Percentiles rank a stretch among this genome's conserved stretches.
These are phyloP conservation scores for Rhodotorula sp. DNA, from an alignment of 1,284 basidiomycete genomes.

Conservation along the genomic window DNA sequence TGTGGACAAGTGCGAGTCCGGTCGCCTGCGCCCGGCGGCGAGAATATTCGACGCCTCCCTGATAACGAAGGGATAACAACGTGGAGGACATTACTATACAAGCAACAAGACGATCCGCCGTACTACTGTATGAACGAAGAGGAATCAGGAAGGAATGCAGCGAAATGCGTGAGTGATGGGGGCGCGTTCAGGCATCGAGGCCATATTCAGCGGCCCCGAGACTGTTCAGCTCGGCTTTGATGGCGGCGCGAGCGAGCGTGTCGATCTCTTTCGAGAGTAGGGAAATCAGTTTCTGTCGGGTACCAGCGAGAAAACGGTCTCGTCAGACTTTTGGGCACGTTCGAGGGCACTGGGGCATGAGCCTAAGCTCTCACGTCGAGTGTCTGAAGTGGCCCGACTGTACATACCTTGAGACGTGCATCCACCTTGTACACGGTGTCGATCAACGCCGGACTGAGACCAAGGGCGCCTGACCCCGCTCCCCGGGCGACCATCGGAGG, in stretches of 20 bases:
- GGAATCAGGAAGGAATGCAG: not conserved
- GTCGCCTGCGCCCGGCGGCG: too few relatives aligned
- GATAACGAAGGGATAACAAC: too few relatives aligned
- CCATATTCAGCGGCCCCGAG: slow-evolving; percentile 11
- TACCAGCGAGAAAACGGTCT: not conserved
- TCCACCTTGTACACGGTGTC: slow-evolving; percentile 77
- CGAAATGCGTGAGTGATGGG: too few relatives aligned
- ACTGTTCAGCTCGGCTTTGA: slow-evolving; percentile 76
- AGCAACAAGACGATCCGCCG: not conserved
- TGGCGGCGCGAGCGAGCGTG: slow-evolving; percentile 68
- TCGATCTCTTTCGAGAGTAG: slow-evolving; percentile 76
- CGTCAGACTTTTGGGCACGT: not conserved
- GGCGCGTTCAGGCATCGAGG: not conserved
- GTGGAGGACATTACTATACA: not conserved
- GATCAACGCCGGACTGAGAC: slow-evolving; percentile 47
- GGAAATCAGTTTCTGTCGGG: slow-evolving; percentile 68
- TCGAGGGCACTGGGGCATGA: too few relatives aligned
- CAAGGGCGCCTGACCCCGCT: slow-evolving; percentile 8
- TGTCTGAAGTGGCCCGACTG: not conserved
- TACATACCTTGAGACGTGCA: slow-evolving; percentile 69
- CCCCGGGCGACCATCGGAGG: not conserved
- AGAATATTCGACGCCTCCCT: too few relatives aligned
- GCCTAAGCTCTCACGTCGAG: too few relatives aligned
- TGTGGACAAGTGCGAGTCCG: too few relatives aligned
- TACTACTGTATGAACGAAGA: not conserved